Conservation (phyloP, 257 asterid genomes). For the Handroanthus guayacan region DNA sequence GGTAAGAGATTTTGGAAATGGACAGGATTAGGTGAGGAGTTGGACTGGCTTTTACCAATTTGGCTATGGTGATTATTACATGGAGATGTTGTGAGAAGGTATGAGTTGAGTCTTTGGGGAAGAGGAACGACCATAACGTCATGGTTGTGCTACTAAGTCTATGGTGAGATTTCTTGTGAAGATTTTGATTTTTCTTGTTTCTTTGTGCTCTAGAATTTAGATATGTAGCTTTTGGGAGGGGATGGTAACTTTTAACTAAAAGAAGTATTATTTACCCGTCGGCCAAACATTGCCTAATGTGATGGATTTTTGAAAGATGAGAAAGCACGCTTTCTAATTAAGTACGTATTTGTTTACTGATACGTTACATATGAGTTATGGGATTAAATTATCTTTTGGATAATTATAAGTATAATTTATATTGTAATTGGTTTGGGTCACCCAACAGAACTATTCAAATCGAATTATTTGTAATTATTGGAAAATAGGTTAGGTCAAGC, state of each 20-base stretch:
- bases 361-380: no score
- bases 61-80: not conserved
- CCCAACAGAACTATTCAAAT: no score
- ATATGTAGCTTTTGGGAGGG: not conserved
- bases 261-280: no score
- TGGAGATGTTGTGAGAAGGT: not conserved
- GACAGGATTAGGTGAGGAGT: constrained; percentile 77
- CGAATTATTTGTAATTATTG: no score
- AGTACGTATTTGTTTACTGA: no score
- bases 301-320: no score
- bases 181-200: not conserved
- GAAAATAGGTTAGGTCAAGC: no score
- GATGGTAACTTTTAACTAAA: constrained; percentile 13
- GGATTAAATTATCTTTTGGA: no score
- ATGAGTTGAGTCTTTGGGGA: not conserved
- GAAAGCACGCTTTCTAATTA: no score
- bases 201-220: not conserved
- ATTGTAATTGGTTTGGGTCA: no score
- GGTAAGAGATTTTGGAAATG: constrained; percentile 45
- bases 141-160: constrained; percentile 37
- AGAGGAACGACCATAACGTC: constrained; percentile 27
- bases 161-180: constrained; percentile 28
- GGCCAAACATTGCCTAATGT: no score
- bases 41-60: constrained; percentile 62
- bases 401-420: no score